Evolutionary conservation across 1,284 basidiomycete genomes (phyloP), one percentile per base, ranked within the genome.

Genomic region (Vanrija humicola): DNA sequence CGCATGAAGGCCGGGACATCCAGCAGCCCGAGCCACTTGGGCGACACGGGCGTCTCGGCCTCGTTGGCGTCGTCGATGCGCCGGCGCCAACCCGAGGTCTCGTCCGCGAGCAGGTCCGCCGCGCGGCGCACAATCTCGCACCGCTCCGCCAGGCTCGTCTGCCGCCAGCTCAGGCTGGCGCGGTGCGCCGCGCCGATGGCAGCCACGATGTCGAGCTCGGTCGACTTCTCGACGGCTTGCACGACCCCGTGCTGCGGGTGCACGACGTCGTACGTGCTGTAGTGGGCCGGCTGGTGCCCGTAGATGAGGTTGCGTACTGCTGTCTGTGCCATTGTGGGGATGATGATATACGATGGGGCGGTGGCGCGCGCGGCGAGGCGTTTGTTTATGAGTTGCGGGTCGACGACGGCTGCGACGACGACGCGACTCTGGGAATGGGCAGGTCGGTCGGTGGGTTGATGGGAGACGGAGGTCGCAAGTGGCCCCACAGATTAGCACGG

Each of bases 1-100:
- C 59, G 40, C 23, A 67, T 56, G 49, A 65, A 67, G 1, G 62
- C 64, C 43, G 63, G 64, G 14, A 67, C 64, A 28, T 52, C 59
- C 55, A 66, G 67, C 8, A 62, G 58, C 25, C 62, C 67, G 48
- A 34, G 34, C 64, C 64, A 66, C 43, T 42, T 59, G 3, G 45
- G 43, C 3, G 53, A 43, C 5, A 53, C 48, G n/a, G 47, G 40
- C 23, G 61, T 63, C 48, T 66, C 64, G 7, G 25, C 29, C 6
- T 42, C 18, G 53, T 66, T 64, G 14, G 55, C 44, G 2, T 52
- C 49, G 38, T 40, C 19, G 7, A 66, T 55, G 3, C 25, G 18
- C 18, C 38, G 51, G 14, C 44, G 29, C 63, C 63, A 66, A 10
- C 34, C 34, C 12, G 34, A 12, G 28, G 8, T 12, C 25, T 38